phyloP scores from a whole-genome alignment of 1,284 basidiomycete genomes.

The Marasmius sp. region DNA sequence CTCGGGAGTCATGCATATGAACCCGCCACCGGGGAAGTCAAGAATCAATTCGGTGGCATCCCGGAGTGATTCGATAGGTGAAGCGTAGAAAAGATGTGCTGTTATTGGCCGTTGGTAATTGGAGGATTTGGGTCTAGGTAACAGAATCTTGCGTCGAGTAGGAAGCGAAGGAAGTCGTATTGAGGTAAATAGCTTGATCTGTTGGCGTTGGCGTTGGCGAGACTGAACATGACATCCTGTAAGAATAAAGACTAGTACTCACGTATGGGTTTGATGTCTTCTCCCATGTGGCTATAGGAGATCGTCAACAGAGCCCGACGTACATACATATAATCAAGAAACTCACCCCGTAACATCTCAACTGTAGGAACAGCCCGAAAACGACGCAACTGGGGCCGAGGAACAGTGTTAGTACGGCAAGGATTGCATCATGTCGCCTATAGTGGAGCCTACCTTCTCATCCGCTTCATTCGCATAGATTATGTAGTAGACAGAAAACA shows the following conservation, averaged over 20 bases:
- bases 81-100: slow-evolving; percentile 83
- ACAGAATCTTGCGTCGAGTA: slow-evolving; percentile 75
- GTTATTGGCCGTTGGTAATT: slow-evolving; percentile 81
- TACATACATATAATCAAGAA: background rate
- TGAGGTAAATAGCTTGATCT: slow-evolving; percentile 71
- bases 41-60: slow-evolving; percentile 80
- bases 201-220: background rate
- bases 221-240: no score
- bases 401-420: slow-evolving; percentile 5
- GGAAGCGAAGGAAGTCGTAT: slow-evolving; percentile 56
- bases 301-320: no score
- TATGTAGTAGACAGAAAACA: slow-evolving; percentile 93
- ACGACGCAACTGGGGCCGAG: slow-evolving; percentile 69
- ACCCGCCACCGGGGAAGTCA: slow-evolving; percentile 95
- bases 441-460: slow-evolving; percentile 68
- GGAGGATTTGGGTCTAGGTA: slow-evolving; percentile 80
- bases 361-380: slow-evolving; percentile 93
- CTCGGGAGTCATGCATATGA: slow-evolving; percentile 92
- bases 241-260: slow-evolving; percentile 19
- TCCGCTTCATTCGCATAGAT: slow-evolving; percentile 92
- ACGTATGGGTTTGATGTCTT: slow-evolving; percentile 94
- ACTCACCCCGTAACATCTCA: slow-evolving; percentile 79
- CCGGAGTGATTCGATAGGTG: slow-evolving; percentile 65
- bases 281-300: slow-evolving; percentile 79
- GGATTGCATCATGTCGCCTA: background rate